Evolutionary conservation across 768 basidiomycete species (phyloP), one percentile per base, ranked within the genome.

Genomic region (Lactarius akahatsu): DNA sequence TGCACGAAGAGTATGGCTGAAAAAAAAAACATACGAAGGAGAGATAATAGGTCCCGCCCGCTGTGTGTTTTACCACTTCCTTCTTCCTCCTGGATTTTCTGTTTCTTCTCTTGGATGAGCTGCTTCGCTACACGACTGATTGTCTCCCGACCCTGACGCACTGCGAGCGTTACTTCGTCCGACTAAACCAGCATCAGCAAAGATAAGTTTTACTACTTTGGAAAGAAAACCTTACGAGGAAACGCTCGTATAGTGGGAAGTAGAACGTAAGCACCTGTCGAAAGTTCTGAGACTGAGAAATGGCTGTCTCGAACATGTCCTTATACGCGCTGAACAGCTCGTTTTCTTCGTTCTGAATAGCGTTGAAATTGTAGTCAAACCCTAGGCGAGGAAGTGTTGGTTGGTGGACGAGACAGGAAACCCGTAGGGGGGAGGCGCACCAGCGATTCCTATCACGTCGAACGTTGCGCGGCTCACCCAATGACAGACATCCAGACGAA

Each of bases 391-490:
- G n/a, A 7, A 5, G 23, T n/a, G 10, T 59, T 6, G 32, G 60
- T 34, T 1, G 32, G 20, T 18, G 32, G 23, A 15, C 16, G 4
- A 57, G 18, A 13, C 4, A 54, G 43, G 45, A 16, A 34, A 47
- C 56, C 64, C 28, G 9, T 73, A 18, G 30, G 20, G 20, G 23
- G 38, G 26, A 9, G 30, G 7, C 79, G 56, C 63, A 91, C 91
- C 91, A 50, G 94, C 91, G n/a, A 92, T 75, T 1, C 94, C 95
- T 70, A 97, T 94, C 54, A 96, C 88, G 74, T 96, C 95, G 72
- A 97, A 91, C 0, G 94, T 94, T 10, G 88, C 87, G 52, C 92
- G 83, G 69, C 87, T 90, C 40, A 95, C 76, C 89, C 90, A 96
- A 70, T 84, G 86, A 72, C 85, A 87, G 8, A 95, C 85, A 71